A percentile compares a stretch with the other conserved stretches of the same genome.
These are phyloP conservation scores for Aspergillus sojae DNA, from an alignment of 2,329 filamentous ascomycete genomes.

Conservation along the genomic window DNA sequence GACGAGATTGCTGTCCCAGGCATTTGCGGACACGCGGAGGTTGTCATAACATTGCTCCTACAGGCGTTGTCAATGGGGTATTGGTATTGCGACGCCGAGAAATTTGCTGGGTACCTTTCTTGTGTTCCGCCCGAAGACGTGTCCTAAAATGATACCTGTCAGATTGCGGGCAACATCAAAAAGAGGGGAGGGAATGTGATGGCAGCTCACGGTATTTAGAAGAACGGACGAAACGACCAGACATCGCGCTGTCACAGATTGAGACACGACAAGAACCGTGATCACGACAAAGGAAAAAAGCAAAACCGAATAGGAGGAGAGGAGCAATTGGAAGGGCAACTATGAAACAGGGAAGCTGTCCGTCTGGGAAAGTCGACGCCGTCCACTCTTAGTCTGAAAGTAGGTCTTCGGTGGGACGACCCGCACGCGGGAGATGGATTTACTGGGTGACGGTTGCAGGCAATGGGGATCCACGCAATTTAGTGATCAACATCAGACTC, in stretches of 20 bases:
- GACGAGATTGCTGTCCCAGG: slow-evolving; percentile 97
- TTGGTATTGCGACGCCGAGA: background rate
- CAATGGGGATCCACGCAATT: background rate
- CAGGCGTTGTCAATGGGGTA: slow-evolving; percentile 9
- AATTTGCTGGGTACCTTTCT: slow-evolving; percentile 64
- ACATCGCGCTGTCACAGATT: slow-evolving; percentile 52
- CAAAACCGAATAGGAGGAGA: slow-evolving; percentile 12
- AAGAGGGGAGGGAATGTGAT: slow-evolving; percentile 12
- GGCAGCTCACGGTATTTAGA: slow-evolving; percentile 69
- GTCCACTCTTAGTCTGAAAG: slow-evolving; percentile 9
- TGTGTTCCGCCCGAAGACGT: slow-evolving; percentile 95
- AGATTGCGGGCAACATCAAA: slow-evolving; percentile 29
- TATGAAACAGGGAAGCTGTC: slow-evolving; percentile 10
- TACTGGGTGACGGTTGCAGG: background rate
- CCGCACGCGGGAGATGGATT: slow-evolving; percentile 12
- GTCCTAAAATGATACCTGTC: slow-evolving; percentile 62
- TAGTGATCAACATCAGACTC: background rate
- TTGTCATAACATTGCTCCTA: slow-evolving; percentile 98
- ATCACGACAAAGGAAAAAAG: slow-evolving; percentile 15
- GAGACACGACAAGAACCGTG: background rate
- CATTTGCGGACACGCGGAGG: slow-evolving; percentile 94
- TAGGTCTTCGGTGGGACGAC: slow-evolving; percentile 12
- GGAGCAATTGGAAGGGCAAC: slow-evolving; percentile 4
- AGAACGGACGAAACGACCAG: slow-evolving; percentile 71
- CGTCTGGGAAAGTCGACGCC: slow-evolving; percentile 7